Base-by-base conservation (phyloP, 164 flowering plant genomes). In the Sextonia rubra region DNA sequence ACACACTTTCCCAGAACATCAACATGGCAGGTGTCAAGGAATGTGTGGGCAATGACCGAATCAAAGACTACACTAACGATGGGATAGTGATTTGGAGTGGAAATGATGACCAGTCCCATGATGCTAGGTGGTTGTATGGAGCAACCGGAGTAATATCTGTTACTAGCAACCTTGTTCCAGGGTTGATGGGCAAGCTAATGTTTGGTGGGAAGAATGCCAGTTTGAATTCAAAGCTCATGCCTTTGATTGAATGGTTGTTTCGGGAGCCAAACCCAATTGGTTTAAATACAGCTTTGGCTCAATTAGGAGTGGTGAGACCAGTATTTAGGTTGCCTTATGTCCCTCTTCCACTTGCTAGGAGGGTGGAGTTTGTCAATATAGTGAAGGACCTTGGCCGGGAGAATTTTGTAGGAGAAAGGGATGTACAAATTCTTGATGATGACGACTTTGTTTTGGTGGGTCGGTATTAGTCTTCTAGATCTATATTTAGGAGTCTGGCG, bases 11-110 rank as follows among this genome's bases (percentile, higher is more conserved):
- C 14, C 73, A 83, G 44, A 85, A 77, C 71, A 56, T 83, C 26
- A 89, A 93, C 82, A 66, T 90, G 78, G 96, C 96, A 0, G 98
- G 98, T 56, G 82, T 93, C 9, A 93, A 93, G 73, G 98, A 93
- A 67, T 91, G 98, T 72, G 83, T 86, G 25, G 98, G 98, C 55
- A 82, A 91, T 69, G 86, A 85, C 37, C 77, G 96, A 66, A 74
- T 91, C 8, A 79, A 87, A 71, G 80, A 83, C 73, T 91, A 93
- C 65, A 85, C 90, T 0, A 84, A 83, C 55, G 77, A 84, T 11
- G 88, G 87, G 22, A 75, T 90, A 29, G 87, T 82, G 20, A 87
- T 83, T 18, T 93, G 98, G 98, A 89, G 91, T 70, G 98, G 98
- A 65, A 91, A 89, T 71, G 98, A 93, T 74, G 93, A 90, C 69